Conservation (phyloP, 331 rosid species). For the Quercus phellos region DNA sequence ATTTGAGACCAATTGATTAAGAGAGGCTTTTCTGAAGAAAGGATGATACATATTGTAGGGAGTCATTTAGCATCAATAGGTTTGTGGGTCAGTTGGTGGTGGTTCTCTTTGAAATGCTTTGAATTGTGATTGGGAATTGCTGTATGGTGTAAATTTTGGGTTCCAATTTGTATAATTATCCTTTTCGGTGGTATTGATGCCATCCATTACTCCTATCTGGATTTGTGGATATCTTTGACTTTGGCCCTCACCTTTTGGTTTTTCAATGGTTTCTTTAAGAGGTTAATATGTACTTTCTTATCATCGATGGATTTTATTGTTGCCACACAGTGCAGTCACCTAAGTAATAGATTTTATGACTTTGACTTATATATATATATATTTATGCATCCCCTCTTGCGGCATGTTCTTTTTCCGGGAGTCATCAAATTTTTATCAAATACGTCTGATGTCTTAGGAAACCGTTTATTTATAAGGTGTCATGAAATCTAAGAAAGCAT, state of each 20-base stretch:
- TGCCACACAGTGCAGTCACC: background rate
- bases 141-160: background rate
- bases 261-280: background rate
- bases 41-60: background rate
- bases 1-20: too few species aligned
- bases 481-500: background rate
- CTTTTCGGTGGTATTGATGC: background rate
- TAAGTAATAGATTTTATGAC: background rate
- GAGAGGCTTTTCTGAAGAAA: too few species aligned
- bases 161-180: background rate
- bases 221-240: background rate
- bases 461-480: background rate
- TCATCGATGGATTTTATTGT: background rate
- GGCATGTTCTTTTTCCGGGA: background rate
- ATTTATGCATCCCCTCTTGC: too few species aligned
- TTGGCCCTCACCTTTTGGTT: background rate
- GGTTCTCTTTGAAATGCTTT: background rate
- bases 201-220: background rate
- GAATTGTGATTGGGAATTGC: background rate
- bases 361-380: too few species aligned
- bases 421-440: background rate
- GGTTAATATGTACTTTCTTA: background rate
- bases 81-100: background rate
- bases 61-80: background rate
- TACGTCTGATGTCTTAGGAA: background rate